Conservation (phyloP, 2,329 filamentous ascomycete genomes). For the Beauveria sp. region DNA sequence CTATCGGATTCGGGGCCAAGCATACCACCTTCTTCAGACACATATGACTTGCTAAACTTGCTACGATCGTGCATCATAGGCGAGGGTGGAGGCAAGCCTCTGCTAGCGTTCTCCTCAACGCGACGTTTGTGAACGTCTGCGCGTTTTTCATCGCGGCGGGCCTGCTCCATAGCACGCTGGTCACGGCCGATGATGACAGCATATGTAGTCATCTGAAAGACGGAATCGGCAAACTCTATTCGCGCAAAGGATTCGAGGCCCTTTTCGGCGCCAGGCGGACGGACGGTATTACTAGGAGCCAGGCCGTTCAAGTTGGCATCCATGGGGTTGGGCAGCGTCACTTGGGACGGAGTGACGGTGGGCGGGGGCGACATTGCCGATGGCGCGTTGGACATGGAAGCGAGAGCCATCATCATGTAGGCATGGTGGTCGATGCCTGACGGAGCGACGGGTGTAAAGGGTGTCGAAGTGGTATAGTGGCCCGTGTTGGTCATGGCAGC, state of each 20-base stretch:
- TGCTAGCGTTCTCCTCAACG: conserved; percentile 38
- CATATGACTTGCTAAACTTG: conserved; percentile 56
- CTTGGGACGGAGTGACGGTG: conserved; percentile 39
- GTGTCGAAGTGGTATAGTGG: conserved; percentile 24
- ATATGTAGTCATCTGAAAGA: conserved; percentile 72
- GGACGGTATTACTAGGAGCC: conserved; percentile 24
- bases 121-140: conserved; percentile 37
- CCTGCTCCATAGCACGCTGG: conserved; percentile 49
- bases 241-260: conserved; percentile 49
- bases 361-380: conserved; percentile 33
- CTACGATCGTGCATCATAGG: conserved; percentile 43
- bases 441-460: conserved; percentile 27
- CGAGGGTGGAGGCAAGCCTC: conserved; percentile 43
- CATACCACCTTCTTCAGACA: conserved; percentile 64
- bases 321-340: conserved; percentile 33
- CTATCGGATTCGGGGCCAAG: conserved; percentile 55
- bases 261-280: conserved; percentile 29
- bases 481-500: conserved; percentile 16
- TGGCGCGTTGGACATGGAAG: conserved; percentile 29
- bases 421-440: conserved; percentile 29
- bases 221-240: conserved; percentile 66
- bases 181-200: conserved; percentile 67
- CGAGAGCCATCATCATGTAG: conserved; percentile 40
- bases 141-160: conserved; percentile 43
- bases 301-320: conserved; percentile 24